These are phyloP conservation scores for Mercurialis annua DNA, from an alignment of 345 rosid genomes.

Conservation along the genomic window DNA sequence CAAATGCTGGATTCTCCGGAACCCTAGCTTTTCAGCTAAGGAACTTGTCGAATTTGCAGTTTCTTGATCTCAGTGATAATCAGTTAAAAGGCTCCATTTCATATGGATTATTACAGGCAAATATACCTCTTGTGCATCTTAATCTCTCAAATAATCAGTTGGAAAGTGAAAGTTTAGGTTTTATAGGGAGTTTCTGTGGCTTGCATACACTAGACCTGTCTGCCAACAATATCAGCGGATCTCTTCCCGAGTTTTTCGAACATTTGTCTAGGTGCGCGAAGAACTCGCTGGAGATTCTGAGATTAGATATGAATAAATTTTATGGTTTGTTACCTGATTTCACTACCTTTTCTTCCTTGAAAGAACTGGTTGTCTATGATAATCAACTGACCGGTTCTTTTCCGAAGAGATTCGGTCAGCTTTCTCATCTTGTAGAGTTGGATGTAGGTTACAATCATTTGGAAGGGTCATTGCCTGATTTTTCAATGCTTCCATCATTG, in stretches of 20 bases:
- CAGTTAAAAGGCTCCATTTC: no score
- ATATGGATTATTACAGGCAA: no score
- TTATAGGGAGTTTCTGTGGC: conserved; percentile 16
- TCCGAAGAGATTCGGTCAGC: neutral
- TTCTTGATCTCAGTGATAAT: conserved; percentile 32
- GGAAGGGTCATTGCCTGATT: conserved; percentile 21
- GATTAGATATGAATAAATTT: conserved; percentile 12
- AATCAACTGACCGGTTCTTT: conserved; percentile 17
- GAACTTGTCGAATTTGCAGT: conserved; percentile 39
- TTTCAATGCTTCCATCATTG: conserved; percentile 13
- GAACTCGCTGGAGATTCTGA: conserved; percentile 19
- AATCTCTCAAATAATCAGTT: neutral
- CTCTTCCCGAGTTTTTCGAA: neutral
- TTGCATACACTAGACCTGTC: conserved; percentile 13
- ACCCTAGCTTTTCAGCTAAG: conserved; percentile 32
- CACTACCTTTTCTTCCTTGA: conserved; percentile 5
- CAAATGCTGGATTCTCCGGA: conserved; percentile 34
- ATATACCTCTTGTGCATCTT: conserved; percentile 13
- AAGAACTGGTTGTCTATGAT: conserved; percentile 10
- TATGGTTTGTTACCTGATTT: conserved; percentile 20
- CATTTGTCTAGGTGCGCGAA: conserved; percentile 19
- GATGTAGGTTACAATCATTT: conserved; percentile 5
- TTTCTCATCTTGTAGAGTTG: conserved; percentile 6
- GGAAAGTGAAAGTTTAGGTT: conserved; percentile 14
- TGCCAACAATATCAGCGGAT: conserved; percentile 9